Base-by-base conservation (phyloP, 2,329 filamentous ascomycete genomes). In the Penicillium sp. region DNA sequence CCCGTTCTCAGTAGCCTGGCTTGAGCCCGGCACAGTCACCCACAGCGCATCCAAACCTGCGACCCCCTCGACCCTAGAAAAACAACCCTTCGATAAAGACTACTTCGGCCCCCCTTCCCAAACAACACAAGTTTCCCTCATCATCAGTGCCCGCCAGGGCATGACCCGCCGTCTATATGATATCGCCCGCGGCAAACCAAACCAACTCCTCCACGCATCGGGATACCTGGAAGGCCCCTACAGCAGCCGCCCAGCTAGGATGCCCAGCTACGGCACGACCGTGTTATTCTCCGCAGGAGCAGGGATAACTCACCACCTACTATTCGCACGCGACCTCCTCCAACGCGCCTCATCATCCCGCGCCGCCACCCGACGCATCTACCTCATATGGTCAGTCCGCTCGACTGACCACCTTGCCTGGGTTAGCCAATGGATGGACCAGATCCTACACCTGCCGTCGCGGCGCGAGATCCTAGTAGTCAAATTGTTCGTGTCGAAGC, bases 371-470 rank as follows among this genome's bases (percentile, higher is more conserved):
- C 79, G 80, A 27, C 79, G 79, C 51, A 77, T 87, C 57, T 76
- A 84, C 33, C 78, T 87, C 7, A 76, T 85, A 62, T 87, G 84
- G 84, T 80, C 79, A 3, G 79, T 87, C 20, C 81, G 82, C 8
- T 80, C 78, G 52, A 79, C 79, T 4, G 83, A 86, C 50, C 77
- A 79, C 46, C 76, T 87, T 14, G 76, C 81, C 61, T 87, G 84
- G 84, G 78, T 86, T n/a, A 78, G 79, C 8, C 74, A 76, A 2
- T 87, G 81, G 80, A 87, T 87, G 84, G 82, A 86, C 66, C 74
- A 81, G 61, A 82, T 87, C 55, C 74, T 87, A 33, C 74, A 76
- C 22, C 79, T 86, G 70, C 81, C 82, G 2, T 74, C 76, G 10
- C 79, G 84, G 7, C 75, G 81, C 50, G 79, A 86, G 25, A 74